A percentile compares a stretch with the other conserved stretches of the same genome.
phyloP scores from a whole-genome alignment of 2,329 filamentous ascomycete species.

The Aschersonia sp. region DNA sequence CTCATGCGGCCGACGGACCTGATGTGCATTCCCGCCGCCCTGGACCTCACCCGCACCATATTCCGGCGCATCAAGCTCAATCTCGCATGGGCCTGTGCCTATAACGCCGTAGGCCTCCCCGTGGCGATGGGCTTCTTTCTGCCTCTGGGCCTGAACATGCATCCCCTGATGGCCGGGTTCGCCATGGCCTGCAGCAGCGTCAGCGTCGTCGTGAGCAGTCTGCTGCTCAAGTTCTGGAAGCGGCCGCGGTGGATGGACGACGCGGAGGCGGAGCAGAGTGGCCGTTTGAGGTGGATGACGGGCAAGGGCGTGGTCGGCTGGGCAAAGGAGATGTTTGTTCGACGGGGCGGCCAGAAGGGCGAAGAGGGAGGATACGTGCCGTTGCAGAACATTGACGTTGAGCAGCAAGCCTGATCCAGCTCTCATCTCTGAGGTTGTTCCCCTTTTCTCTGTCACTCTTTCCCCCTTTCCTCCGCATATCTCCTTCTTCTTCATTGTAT shows the following conservation, averaged over 20 bases:
- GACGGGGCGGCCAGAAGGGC: conserved; percentile 21
- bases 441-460: neutral
- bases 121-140: conserved; percentile 96
- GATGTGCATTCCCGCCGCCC: conserved; percentile 78
- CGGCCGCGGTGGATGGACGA: conserved; percentile 79
- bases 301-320: conserved; percentile 28
- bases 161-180: conserved; percentile 86
- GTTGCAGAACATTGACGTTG: conserved; percentile 34
- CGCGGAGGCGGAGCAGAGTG: conserved; percentile 44
- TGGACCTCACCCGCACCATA: conserved; percentile 70
- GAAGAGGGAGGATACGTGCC: conserved; percentile 44
- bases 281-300: conserved; percentile 26
- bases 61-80: conserved; percentile 92
- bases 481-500: too few species aligned
- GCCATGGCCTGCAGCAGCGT: conserved; percentile 90
- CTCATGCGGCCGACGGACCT: conserved; percentile 88
- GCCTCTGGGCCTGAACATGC: conserved; percentile 73
- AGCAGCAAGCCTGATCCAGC: neutral
- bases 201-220: conserved; percentile 70
- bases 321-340: conserved; percentile 23
- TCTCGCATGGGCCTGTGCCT: conserved; percentile 80
- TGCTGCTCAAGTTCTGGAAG: conserved; percentile 77
- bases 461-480: too few species aligned
- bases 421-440: neutral
- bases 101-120: conserved; percentile 81